phyloP scores from a whole-genome alignment of 352 stramenopile genomes.

The Pythium biforme region DNA sequence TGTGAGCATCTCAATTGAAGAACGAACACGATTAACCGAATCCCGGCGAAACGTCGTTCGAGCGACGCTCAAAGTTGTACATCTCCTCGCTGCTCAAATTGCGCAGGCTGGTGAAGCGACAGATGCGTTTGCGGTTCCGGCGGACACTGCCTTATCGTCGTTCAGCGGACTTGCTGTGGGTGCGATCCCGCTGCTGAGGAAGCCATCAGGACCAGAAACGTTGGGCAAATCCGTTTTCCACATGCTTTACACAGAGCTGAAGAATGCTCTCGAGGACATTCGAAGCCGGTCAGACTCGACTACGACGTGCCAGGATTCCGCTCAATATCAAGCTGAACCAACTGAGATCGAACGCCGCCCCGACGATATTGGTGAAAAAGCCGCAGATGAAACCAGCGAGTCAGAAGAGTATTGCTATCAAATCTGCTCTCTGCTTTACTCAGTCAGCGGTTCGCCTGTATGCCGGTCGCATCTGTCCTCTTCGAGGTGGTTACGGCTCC shows the following conservation, averaged over 20 bases:
- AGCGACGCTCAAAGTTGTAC: slow-evolving; percentile 83
- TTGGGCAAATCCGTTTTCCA: slow-evolving; percentile 90
- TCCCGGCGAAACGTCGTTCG: slow-evolving; percentile 83
- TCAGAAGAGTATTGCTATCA: slow-evolving; percentile 89
- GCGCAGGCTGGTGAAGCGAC: slow-evolving; percentile 68
- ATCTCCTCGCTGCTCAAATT: slow-evolving; percentile 86
- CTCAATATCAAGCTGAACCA: slow-evolving; percentile 17
- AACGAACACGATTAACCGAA: slow-evolving; percentile 39
- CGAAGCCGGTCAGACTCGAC: slow-evolving; percentile 27
- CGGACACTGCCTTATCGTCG: slow-evolving; percentile 42
- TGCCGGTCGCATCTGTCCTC: slow-evolving; percentile 83
- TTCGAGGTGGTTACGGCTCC: slow-evolving; percentile 74
- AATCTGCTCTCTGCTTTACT: slow-evolving; percentile 86
- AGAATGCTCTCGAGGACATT: slow-evolving; percentile 82
- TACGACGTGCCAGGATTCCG: not conserved
- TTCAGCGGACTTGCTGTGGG: slow-evolving; percentile 47
- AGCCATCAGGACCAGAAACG: slow-evolving; percentile 84
- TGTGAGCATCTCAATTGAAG: slow-evolving; percentile 31
- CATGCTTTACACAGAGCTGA: slow-evolving; percentile 89
- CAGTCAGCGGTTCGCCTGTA: slow-evolving; percentile 80
- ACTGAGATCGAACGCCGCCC: slow-evolving; percentile 34
- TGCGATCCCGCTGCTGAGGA: slow-evolving; percentile 74
- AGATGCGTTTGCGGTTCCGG: slow-evolving; percentile 53
- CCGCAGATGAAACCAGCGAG: slow-evolving; percentile 35
- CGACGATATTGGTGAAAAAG: slow-evolving; percentile 4